A percentile compares a stretch with the other conserved stretches of the same genome.
phyloP scores from a whole-genome alignment of 2,329 filamentous ascomycete genomes.

The Aspergillus amoenus region DNA sequence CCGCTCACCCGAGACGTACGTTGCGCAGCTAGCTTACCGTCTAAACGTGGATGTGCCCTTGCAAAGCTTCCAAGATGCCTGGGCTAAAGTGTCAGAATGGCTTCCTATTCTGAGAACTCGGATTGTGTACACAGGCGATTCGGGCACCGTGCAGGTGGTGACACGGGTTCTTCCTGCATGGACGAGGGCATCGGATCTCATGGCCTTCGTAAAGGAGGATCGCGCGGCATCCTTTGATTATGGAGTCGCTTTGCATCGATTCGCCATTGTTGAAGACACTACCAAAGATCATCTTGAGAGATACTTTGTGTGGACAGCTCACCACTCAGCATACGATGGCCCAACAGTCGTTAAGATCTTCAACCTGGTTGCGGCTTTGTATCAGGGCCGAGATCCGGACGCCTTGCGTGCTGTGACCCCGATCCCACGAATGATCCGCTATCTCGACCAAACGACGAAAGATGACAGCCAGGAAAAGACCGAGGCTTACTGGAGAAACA shows the following conservation, averaged over 20 bases:
- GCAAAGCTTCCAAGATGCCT: not conserved
- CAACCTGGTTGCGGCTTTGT: not conserved
- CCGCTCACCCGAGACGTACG: not conserved
- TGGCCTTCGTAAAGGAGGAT: not conserved
- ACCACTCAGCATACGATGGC: not conserved
- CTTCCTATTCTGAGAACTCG: not conserved
- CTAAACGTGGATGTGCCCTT: not conserved
- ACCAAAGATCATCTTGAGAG: not conserved
- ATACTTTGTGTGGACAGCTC: not conserved
- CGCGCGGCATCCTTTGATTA: not conserved
- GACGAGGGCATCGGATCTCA: not conserved
- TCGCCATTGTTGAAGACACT: not conserved
- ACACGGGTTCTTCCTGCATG: not conserved
- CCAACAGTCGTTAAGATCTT: not conserved
- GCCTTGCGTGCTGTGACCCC: not conserved
- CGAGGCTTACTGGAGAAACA: not conserved
- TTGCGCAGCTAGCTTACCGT: not conserved
- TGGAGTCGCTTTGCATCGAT: not conserved
- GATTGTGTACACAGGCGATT: not conserved
- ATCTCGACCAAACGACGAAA: not conserved
- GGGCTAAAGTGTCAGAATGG: not conserved
- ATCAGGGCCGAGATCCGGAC: too few species aligned
- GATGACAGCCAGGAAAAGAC: not conserved
- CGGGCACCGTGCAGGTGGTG: not conserved
- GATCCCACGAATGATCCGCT: not conserved